Conservation (phyloP, 108 stramenopile species). For the Nannochloropsis gaditana region DNA sequence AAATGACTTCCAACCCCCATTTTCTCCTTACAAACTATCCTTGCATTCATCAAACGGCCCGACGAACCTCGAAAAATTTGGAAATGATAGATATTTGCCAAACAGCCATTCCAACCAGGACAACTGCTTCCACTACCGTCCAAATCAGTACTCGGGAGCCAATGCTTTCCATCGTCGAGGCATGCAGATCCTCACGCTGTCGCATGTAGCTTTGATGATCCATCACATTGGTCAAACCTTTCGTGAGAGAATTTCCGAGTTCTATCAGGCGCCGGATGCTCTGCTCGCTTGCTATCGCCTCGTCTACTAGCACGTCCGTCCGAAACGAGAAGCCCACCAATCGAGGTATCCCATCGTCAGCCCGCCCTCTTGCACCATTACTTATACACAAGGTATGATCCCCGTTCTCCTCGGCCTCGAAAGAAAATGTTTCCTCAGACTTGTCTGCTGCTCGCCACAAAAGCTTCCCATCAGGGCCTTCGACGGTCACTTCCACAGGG, state of each 20-base stretch:
- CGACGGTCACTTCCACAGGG: not conserved
- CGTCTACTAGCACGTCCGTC: not conserved
- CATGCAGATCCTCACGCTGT: slow-evolving; percentile 41
- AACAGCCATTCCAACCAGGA: slow-evolving; percentile 33
- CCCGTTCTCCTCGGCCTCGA: slow-evolving; percentile 10
- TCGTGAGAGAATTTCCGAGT: not conserved
- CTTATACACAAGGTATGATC: not conserved
- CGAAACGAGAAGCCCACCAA: not conserved
- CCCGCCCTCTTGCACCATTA: slow-evolving; percentile 19
- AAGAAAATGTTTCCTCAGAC: slow-evolving; percentile 8
- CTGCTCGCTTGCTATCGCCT: not conserved
- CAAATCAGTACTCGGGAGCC: slow-evolving; percentile 28
- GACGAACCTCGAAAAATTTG: slow-evolving; percentile 36
- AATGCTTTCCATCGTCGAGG: slow-evolving; percentile 32
- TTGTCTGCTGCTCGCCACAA: slow-evolving; percentile 13
- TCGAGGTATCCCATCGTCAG: not conserved
- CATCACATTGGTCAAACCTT: slow-evolving; percentile 23
- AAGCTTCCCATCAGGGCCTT: slow-evolving; percentile 5
- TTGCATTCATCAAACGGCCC: not conserved
- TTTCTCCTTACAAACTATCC: not conserved
- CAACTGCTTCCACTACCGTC: slow-evolving; percentile 35
- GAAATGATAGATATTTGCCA: slow-evolving; percentile 38
- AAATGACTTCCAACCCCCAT: no score
- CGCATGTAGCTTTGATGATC: slow-evolving; percentile 45
- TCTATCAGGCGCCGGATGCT: not conserved